Percentiles rank a stretch among this genome's conserved stretches.
Evolutionary conservation across 495 filamentous ascomycete genomes (phyloP).

Genomic region (Tetracladium marchalianum): DNA sequence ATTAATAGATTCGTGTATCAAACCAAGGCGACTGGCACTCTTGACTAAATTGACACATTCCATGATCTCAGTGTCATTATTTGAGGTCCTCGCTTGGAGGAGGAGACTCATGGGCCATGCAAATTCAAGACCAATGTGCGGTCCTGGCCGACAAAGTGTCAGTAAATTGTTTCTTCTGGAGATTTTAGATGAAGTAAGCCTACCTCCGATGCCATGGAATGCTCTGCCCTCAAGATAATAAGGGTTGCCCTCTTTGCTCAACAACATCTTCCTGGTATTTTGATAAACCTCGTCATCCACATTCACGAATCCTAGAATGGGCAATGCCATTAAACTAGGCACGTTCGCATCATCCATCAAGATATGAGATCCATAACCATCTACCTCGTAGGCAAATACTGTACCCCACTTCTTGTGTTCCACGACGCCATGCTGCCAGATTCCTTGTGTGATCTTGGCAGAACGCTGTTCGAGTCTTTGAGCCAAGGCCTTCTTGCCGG

Average conservation of each 20-base stretch:
- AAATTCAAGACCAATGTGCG: conserved; percentile 69
- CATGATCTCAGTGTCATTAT: conserved; percentile 75
- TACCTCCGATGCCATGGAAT: conserved; percentile 82
- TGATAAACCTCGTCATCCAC: conserved; percentile 59
- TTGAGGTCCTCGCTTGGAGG: conserved; percentile 82
- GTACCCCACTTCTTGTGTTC: conserved; percentile 69
- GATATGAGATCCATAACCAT: conserved; percentile 84
- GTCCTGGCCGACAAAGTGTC: conserved; percentile 22
- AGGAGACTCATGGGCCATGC: conserved; percentile 98
- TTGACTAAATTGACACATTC: conserved; percentile 63
- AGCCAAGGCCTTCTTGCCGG: conserved; percentile 39
- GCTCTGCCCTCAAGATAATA: conserved; percentile 75
- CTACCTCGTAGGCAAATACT: conserved; percentile 95
- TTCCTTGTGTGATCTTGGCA: conserved; percentile 58
- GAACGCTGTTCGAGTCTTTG: conserved; percentile 50
- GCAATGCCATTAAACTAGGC: conserved; percentile 79
- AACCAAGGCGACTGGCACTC: conserved; percentile 58
- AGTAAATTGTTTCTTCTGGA: not conserved
- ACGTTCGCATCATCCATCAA: conserved; percentile 98
- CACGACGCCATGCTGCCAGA: conserved; percentile 89
- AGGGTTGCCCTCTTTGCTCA: conserved; percentile 70
- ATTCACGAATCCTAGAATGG: conserved; percentile 74
- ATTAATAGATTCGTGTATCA: conserved; percentile 89
- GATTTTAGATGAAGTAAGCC: conserved; percentile 12
- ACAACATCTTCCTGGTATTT: conserved; percentile 88